Conservation (phyloP, 768 basidiomycete species). For the Psilocybe tampanensis region DNA sequence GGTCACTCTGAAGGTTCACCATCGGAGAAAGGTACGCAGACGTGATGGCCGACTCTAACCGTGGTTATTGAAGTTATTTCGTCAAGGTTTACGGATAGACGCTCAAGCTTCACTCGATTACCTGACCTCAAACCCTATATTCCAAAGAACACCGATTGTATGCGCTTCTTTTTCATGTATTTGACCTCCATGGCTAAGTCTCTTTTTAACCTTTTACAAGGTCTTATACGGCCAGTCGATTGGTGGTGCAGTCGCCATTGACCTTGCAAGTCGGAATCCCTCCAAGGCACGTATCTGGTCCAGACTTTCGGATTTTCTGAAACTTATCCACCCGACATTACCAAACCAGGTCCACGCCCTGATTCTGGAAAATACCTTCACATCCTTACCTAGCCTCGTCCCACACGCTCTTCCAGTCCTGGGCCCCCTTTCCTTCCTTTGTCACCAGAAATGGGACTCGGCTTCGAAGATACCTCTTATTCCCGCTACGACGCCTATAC, state of each 20-base stretch:
- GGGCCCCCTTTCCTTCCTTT: conserved; percentile 73
- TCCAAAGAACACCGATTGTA: conserved; percentile 72
- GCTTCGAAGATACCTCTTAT: conserved; percentile 63
- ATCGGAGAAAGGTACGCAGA: conserved; percentile 71
- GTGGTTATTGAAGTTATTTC: neutral
- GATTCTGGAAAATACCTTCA: conserved; percentile 93
- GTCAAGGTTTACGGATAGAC: conserved; percentile 74
- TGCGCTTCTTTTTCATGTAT: conserved; percentile 22
- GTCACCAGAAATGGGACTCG: conserved; percentile 90
- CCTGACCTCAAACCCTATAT: conserved; percentile 58
- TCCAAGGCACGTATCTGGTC: conserved; percentile 47
- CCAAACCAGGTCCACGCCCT: conserved; percentile 66
- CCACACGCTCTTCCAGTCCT: conserved; percentile 78
- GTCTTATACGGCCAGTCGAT: conserved; percentile 85
- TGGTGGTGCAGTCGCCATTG: conserved; percentile 91
- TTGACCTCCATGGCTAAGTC: neutral
- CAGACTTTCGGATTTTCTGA: neutral
- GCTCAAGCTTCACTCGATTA: conserved; percentile 85
- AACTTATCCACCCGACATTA: neutral
- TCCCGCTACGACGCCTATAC: conserved; percentile 66
- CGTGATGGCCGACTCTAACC: neutral
- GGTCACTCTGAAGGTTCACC: conserved; percentile 87
- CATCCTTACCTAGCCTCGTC: conserved; percentile 81
- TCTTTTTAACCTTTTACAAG: conserved; percentile 32
- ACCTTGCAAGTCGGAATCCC: conserved; percentile 81